Base-by-base conservation (phyloP, 2,329 filamentous ascomycete genomes). In the Fusarium stilboides region DNA sequence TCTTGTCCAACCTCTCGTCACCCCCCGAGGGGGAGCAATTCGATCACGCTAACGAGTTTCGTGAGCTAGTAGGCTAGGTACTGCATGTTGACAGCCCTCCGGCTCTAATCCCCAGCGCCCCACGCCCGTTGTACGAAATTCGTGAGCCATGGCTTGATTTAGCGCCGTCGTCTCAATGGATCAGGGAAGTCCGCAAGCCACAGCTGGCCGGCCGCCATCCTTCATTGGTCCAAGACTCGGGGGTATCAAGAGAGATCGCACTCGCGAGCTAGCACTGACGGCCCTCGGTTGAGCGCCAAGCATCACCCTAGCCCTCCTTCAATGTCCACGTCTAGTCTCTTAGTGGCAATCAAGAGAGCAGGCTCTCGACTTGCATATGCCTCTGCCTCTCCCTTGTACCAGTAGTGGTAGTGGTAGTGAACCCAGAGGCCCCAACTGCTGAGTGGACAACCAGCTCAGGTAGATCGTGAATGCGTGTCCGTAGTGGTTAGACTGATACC, bases 71-170 rank as follows among this genome's bases (percentile, higher is more conserved):
- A 46, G 70, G 57, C 28, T 13, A 12, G 9, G 9, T 31, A 31
- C 28, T 10, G 62, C 44, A 50, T 53, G 54, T 60, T 70, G 62
- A 68, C 57, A 70, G 62, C 34, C 60, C 60, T 39, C 62, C 42
- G 42, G 50, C 54, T 45, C 67, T 68, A 64, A 53, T 59, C 50
- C 40, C 47, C n/a, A n/a, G n/a, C n/a, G 52, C 44, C 34, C 39
- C 42, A 57, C 54, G 45, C 62, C 58, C 33, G 66, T 68, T 70
- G 62, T 54, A 70, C 62, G 22, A 51, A 57, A 63, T 46, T 53
- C 34, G 19, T n/a, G 34, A 50, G 42, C 45, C 28, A 64, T 64
- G 67, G 62, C 62, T 70, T 70, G 54, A 28, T 31, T 54, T 70
- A 65, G 67, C 54, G 50, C 46, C 24, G 17, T 61, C 54, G 58